Evolutionary conservation across 2,329 filamentous ascomycete genomes (phyloP).

Genomic region (Pestalotiopsis sp.): DNA sequence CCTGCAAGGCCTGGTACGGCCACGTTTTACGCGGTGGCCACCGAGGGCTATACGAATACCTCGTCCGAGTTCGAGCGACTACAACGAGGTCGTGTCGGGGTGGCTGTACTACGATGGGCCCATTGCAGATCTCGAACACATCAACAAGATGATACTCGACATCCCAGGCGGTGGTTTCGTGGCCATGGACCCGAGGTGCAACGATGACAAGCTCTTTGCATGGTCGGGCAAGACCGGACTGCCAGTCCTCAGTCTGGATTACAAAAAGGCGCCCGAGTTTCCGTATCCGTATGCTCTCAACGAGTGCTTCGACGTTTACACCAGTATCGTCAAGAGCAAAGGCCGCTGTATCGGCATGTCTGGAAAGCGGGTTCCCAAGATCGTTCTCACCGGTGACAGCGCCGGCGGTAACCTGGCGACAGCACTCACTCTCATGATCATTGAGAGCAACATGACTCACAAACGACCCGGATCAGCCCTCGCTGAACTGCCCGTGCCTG

Average conservation of each 20-base stretch:
- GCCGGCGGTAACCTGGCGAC: slow-evolving; percentile 82
- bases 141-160: slow-evolving; percentile 81
- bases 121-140: slow-evolving; percentile 72
- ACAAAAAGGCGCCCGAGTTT: slow-evolving; percentile 82
- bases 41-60: slow-evolving; percentile 85
- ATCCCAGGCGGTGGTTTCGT: slow-evolving; percentile 95
- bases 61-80: slow-evolving; percentile 76
- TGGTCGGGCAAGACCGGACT: slow-evolving; percentile 90
- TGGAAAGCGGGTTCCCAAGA: slow-evolving; percentile 64
- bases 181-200: slow-evolving; percentile 92
- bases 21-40: slow-evolving; percentile 77
- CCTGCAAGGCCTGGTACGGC: slow-evolving; percentile 72
- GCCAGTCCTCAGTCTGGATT: slow-evolving; percentile 90
- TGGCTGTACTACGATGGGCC: slow-evolving; percentile 97
- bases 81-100: slow-evolving; percentile 78
- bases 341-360: slow-evolving; percentile 77
- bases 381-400: slow-evolving; percentile 79
- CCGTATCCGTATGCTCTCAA: slow-evolving; percentile 86
- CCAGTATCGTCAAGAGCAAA: slow-evolving; percentile 70
- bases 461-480: slow-evolving; percentile 58
- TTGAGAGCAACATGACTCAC: slow-evolving; percentile 69
- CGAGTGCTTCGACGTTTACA: slow-evolving; percentile 86
- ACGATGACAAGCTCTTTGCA: slow-evolving; percentile 90
- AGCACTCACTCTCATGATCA: slow-evolving; percentile 83
- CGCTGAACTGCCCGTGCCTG: slow-evolving; percentile 69